Conservation (phyloP, 129 eudicot genomes). For the Flaveria sonorensis region DNA sequence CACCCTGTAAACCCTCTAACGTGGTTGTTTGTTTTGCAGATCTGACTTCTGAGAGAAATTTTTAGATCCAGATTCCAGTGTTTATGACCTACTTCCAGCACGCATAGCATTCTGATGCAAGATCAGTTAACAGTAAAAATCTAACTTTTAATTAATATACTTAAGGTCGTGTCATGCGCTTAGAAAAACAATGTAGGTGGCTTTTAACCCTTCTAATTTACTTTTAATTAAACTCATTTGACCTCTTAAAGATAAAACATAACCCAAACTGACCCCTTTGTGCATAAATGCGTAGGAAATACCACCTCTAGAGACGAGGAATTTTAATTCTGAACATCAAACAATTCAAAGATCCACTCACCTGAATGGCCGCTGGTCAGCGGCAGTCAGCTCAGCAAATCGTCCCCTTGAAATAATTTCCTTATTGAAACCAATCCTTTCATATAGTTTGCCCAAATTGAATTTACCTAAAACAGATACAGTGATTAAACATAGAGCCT, state of each 20-base stretch:
- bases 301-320: conserved; percentile 1
- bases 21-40: neutral
- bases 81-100: neutral
- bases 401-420: conserved; percentile 88
- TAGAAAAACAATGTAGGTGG: neutral
- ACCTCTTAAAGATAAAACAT: neutral
- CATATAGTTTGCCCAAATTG: conserved; percentile 76
- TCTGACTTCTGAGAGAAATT: neutral
- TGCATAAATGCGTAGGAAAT: neutral
- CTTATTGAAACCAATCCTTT: conserved; percentile 87
- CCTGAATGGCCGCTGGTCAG: conserved; percentile 92
- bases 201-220: conserved; percentile 4
- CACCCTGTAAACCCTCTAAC: neutral
- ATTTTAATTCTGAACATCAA: conserved; percentile 4
- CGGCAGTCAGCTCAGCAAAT: conserved; percentile 87
- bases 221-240: neutral
- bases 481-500: neutral
- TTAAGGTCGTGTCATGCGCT: neutral
- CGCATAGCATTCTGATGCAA: neutral
- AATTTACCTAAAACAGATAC: conserved; percentile 63
- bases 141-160: conserved; percentile 3
- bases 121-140: neutral
- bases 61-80: neutral
- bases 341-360: conserved; percentile 28
- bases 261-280: neutral